These are phyloP conservation scores for Fusarium buxicola DNA, from an alignment of 2,329 filamentous ascomycete genomes.

Conservation along the genomic window DNA sequence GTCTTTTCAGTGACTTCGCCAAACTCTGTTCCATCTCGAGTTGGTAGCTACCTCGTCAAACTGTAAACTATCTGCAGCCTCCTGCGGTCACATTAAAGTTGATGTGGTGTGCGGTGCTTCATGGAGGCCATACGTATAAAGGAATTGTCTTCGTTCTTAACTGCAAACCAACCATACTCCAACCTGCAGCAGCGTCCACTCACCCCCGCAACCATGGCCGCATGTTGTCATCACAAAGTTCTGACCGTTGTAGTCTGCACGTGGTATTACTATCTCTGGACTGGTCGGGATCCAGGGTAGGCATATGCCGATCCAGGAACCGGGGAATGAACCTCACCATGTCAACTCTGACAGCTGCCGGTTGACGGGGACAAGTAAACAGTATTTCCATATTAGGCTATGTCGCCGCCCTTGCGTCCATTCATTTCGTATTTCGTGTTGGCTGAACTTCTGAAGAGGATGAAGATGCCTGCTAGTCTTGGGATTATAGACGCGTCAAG, in stretches of 20 bases:
- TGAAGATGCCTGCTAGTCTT: not conserved
- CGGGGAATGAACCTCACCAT: not conserved
- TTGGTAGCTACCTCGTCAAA: too few species aligned
- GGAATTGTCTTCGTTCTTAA: too few species aligned
- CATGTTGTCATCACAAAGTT: conserved; percentile 2
- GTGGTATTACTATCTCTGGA: conserved; percentile 17
- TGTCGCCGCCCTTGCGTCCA: not conserved
- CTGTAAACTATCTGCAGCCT: too few species aligned
- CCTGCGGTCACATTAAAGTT: too few species aligned
- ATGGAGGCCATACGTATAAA: too few species aligned
- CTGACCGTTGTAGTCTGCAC: conserved; percentile 16
- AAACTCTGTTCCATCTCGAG: too few species aligned
- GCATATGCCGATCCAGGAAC: not conserved
- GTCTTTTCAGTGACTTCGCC: too few species aligned
- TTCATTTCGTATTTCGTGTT: not conserved
- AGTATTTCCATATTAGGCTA: not conserved
- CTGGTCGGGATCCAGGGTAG: not conserved
- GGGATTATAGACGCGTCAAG: not conserved
- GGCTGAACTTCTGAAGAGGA: not conserved
- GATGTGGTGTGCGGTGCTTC: too few species aligned
- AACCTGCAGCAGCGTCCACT: too few species aligned
- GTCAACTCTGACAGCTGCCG: not conserved
- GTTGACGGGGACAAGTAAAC: not conserved
- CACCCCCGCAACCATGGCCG: too few species aligned
- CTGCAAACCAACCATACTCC: too few species aligned